These are phyloP conservation scores for Silene vulgaris DNA, from an alignment of 179 eudicot genomes.

Conservation along the genomic window DNA sequence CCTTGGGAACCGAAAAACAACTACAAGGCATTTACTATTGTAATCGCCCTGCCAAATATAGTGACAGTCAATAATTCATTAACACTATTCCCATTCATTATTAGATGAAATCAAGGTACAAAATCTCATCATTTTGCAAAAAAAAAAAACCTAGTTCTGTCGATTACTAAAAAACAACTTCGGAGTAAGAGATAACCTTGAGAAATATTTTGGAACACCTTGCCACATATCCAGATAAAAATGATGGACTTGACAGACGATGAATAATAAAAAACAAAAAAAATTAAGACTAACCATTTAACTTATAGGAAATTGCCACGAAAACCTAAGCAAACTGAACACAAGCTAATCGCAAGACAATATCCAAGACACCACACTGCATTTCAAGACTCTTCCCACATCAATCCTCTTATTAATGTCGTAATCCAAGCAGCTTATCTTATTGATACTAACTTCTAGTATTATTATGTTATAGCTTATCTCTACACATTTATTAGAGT, in stretches of 20 bases:
- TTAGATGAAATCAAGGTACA: too few species aligned
- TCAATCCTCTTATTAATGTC: background rate
- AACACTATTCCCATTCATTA: background rate
- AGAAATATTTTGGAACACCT: too few species aligned
- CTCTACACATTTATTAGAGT: background rate
- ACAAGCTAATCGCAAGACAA: conserved; percentile 5
- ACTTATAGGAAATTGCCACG: background rate
- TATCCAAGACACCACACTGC: background rate
- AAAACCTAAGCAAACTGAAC: background rate
- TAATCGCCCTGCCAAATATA: background rate
- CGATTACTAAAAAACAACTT: too few species aligned
- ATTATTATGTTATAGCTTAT: background rate
- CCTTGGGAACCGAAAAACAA: background rate
- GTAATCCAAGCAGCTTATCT: background rate
- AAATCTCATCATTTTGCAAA: background rate
- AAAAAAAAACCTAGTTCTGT: too few species aligned
- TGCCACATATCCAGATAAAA: background rate
- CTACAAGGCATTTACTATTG: background rate
- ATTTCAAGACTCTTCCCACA: background rate
- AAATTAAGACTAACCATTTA: background rate
- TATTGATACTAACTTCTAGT: background rate
- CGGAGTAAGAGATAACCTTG: too few species aligned
- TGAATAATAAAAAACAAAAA: background rate
- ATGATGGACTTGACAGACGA: background rate
- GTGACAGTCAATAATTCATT: background rate